Evolutionary conservation across 192 early-diverging fungal genomes (phyloP).

Genomic region (Lunasporangiospora selenospora): DNA sequence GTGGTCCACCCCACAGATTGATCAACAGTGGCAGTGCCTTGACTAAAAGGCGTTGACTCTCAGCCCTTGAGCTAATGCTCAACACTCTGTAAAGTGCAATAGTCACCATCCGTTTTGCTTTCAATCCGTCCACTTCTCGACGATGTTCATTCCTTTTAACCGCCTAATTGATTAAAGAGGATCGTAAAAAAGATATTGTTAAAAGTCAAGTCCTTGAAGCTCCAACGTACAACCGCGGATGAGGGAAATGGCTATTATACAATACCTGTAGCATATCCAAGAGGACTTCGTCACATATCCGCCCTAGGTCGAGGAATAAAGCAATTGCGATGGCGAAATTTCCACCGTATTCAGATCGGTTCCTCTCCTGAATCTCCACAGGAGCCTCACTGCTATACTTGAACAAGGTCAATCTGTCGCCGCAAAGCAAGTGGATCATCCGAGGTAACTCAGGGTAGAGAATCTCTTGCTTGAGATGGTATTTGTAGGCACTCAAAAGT

Average conservation of each 20-base stretch:
- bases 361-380: too few species aligned
- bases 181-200: too few species aligned
- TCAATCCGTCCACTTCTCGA: too few species aligned
- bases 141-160: too few species aligned
- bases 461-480: too few species aligned
- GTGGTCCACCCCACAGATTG: neutral
- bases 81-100: conserved; percentile 21
- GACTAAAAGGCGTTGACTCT: conserved; percentile 16
- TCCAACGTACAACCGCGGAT: too few species aligned
- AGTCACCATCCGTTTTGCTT: too few species aligned
- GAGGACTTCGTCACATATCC: conserved; percentile 19
- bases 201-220: too few species aligned
- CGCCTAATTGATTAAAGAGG: too few species aligned
- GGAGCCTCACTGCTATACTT: too few species aligned
- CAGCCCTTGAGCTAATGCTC: conserved; percentile 19
- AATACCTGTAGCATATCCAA: conserved; percentile 11
- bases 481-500: neutral
- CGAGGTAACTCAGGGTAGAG: neutral
- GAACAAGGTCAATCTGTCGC: conserved; percentile 4
- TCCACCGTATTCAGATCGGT: too few species aligned
- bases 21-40: conserved; percentile 10
- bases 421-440: conserved; percentile 6
- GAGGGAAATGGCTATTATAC: too few species aligned
- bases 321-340: conserved; percentile 8
- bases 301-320: conserved; percentile 4